Percentiles rank a stretch among this genome's conserved stretches.
Conservation (phyloP, 129 eudicot genomes). For the Smallanthus sonchifolius region DNA sequence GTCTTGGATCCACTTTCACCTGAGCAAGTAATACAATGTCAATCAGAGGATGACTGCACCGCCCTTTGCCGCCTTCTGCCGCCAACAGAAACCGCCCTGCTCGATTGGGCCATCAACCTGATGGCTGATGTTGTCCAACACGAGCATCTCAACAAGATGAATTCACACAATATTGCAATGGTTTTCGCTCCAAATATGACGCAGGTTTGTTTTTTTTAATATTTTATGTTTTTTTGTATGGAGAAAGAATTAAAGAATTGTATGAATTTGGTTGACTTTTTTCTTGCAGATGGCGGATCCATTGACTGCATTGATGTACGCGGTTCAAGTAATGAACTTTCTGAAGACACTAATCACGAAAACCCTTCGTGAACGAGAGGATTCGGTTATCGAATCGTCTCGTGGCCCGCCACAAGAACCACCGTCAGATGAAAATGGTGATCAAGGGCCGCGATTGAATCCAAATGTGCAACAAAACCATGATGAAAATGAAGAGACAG, state of each 20-base stretch:
- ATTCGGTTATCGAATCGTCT: slow-evolving; percentile 36
- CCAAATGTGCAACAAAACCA: slow-evolving; percentile 9
- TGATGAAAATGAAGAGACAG: slow-evolving; percentile 22
- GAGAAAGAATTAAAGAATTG: background rate
- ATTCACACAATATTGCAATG: slow-evolving; percentile 78
- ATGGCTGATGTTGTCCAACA: slow-evolving; percentile 89
- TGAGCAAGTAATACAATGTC: slow-evolving; percentile 71
- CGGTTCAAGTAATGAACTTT: slow-evolving; percentile 92
- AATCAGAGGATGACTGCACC: slow-evolving; percentile 69
- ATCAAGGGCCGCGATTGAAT: slow-evolving; percentile 45
- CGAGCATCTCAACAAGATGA: slow-evolving; percentile 78
- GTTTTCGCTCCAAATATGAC: slow-evolving; percentile 96
- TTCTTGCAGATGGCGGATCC: slow-evolving; percentile 46
- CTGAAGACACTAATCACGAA: slow-evolving; percentile 72
- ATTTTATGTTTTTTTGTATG: background rate
- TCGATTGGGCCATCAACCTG: slow-evolving; percentile 88
- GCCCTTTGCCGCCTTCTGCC: slow-evolving; percentile 66
- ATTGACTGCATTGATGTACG: slow-evolving; percentile 76
- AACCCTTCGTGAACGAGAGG: slow-evolving; percentile 58
- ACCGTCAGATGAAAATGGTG: slow-evolving; percentile 41
- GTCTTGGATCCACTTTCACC: slow-evolving; percentile 71
- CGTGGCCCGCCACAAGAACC: slow-evolving; percentile 32
- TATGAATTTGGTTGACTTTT: background rate
- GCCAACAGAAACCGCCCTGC: slow-evolving; percentile 65
- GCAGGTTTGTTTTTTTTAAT: slow-evolving; percentile 40